Conservation (phyloP, 441 rosid genomes). For the Cnidoscolus chayamansa region DNA sequence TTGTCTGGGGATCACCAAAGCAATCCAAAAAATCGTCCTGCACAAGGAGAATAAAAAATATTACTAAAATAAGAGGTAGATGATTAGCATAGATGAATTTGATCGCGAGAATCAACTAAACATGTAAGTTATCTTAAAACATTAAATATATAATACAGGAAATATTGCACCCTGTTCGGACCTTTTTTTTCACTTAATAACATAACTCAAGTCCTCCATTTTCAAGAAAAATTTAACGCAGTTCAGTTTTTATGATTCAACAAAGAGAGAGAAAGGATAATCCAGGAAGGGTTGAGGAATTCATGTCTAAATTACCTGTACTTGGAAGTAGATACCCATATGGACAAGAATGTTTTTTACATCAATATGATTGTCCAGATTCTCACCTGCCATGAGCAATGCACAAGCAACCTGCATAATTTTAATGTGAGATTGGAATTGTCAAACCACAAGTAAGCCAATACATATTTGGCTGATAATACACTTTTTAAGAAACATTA, state of each 20-base stretch:
- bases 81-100: constrained; percentile 1
- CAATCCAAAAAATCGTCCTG: constrained; percentile 92
- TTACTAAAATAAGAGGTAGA: neutral
- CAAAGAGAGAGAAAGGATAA: too few relatives aligned
- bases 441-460: constrained; percentile 8
- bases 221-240: neutral
- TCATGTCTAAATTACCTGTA: constrained; percentile 50
- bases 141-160: neutral
- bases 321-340: constrained; percentile 86
- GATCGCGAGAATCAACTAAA: neutral
- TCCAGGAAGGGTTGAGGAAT: neutral
- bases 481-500: neutral
- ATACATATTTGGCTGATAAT: neutral
- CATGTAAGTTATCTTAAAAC: neutral
- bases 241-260: neutral
- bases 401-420: constrained; percentile 69
- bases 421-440: neutral
- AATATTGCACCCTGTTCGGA: neutral
- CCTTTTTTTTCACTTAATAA: neutral
- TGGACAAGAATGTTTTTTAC: constrained; percentile 72
- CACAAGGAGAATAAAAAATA: constrained; percentile 21
- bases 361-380: constrained; percentile 63
- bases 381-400: constrained; percentile 73
- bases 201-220: neutral
- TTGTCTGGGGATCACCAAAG: constrained; percentile 68